Evolutionary conservation across 1,139 yeast species (phyloP).

Genomic region (Candida anutae): DNA sequence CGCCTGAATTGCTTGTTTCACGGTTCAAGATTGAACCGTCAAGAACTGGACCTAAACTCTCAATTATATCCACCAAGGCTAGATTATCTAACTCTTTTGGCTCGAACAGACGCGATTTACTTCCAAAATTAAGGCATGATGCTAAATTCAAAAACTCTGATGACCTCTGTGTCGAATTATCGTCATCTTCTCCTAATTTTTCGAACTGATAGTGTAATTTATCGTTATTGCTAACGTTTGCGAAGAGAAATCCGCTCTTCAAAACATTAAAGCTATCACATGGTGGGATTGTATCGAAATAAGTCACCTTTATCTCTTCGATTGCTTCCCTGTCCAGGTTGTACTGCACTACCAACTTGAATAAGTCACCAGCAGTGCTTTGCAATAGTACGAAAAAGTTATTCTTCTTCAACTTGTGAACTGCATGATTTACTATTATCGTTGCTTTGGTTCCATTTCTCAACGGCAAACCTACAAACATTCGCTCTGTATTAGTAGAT

Average conservation of each 20-base stretch:
- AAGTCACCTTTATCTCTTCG: slow-evolving; percentile 26
- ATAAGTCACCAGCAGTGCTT: slow-evolving; percentile 67
- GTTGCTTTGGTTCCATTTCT: slow-evolving; percentile 22
- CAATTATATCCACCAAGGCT: slow-evolving; percentile 46
- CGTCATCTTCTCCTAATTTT: slow-evolving; percentile 50
- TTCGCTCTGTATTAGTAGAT: slow-evolving; percentile 5
- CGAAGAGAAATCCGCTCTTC: slow-evolving; percentile 69
- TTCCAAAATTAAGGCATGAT: not conserved
- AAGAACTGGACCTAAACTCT: slow-evolving; percentile 51
- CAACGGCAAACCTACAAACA: slow-evolving; percentile 36
- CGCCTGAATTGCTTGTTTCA: slow-evolving; percentile 25
- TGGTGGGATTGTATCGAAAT: slow-evolving; percentile 70
- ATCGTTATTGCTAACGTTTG: slow-evolving; percentile 55
- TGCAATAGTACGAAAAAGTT: slow-evolving; percentile 71
- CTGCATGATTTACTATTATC: slow-evolving; percentile 46
- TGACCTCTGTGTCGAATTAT: slow-evolving; percentile 1
- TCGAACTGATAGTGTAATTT: slow-evolving; percentile 70
- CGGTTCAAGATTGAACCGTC: slow-evolving; percentile 36
- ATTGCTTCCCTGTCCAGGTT: slow-evolving; percentile 34
- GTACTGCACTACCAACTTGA: slow-evolving; percentile 49
- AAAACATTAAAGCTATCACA: slow-evolving; percentile 52
- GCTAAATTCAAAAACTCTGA: not conserved
- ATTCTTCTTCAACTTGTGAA: slow-evolving; percentile 53
- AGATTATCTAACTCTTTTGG: slow-evolving; percentile 45
- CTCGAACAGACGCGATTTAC: slow-evolving; percentile 7